Base-by-base conservation (phyloP, 495 filamentous ascomycete genomes). In the Hyaloscypha variabilis region DNA sequence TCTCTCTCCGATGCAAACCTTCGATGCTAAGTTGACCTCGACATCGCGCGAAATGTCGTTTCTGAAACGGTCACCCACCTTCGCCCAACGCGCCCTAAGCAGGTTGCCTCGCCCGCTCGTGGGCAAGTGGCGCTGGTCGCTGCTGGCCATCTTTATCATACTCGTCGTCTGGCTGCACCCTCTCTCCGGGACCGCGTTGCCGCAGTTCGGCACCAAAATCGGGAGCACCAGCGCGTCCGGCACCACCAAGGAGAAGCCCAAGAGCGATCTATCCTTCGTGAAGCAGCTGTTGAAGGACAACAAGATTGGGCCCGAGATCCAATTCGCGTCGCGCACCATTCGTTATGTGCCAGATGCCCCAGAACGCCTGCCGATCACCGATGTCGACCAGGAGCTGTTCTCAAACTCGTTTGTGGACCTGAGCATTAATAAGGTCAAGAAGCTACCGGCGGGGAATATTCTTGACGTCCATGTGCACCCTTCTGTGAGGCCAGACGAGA, bases 271-370 rank as follows among this genome's bases (percentile, higher is more conserved):
- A 6, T 39, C 60, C 0, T 72, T 51, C 42, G 54, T 68, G 17
- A 69, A 65, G 49, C 28, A 59, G 49, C 23, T 69, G 2, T 39
- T 72, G 31, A 57, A 60, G 36, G 36, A 65, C 5, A 23, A 69
- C 30, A 57, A 53, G 19, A 69, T 72, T 31, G 67, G 64, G 1
- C 67, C 70, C 21, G 58, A 66, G 31, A 69, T 72, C 53, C 58
- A 68, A 29, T 72, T 62, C 58, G 70, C 70, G 0, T 53, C 70
- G 31, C 64, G 70, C 4, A 72, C 64, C 19, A 63, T 72, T 36
- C 67, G 63, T 56, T 72, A 72, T 63, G 51, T 69, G 4, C 59
- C 62, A 13, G 67, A 69, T 63, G 70, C 70, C 2, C 25, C 30
- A 19, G 64, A 65, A 8, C 28, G 67, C 31, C 34, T 36, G 24